Conservation (phyloP, 1,139 yeast species). For the Candida sp. region DNA sequence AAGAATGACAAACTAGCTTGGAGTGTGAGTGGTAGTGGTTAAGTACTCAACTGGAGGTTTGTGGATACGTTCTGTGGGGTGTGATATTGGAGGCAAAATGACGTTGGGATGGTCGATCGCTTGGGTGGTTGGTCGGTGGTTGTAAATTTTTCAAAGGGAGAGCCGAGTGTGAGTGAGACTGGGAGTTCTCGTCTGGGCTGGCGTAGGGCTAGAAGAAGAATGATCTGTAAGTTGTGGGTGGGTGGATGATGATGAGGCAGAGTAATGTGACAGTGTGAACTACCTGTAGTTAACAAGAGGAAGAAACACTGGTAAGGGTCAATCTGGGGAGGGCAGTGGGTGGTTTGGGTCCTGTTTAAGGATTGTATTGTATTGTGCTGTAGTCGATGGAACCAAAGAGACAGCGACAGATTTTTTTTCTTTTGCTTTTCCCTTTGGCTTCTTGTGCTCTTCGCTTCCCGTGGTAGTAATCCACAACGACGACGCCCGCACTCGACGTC, state of each 20-base stretch:
- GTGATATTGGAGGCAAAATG: too few species aligned
- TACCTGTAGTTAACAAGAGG: background rate
- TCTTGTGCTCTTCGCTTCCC: background rate
- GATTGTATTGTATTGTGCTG: too few species aligned
- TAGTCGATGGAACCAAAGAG: background rate
- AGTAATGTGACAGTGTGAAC: background rate
- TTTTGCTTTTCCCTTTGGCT: background rate
- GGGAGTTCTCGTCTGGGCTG: background rate
- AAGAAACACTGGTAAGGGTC: too few species aligned
- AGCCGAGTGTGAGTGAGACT: background rate
- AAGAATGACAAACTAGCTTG: too few species aligned
- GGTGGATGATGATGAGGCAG: background rate
- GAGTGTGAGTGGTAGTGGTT: too few species aligned
- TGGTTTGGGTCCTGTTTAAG: too few species aligned
- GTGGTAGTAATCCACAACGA: background rate
- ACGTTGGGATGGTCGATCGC: too few species aligned
- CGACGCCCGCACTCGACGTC: background rate
- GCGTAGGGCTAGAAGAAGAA: too few species aligned
- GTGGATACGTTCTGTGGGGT: too few species aligned
- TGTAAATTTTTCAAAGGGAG: constrained; percentile 2
- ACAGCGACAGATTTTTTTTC: background rate
- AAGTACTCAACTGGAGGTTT: too few species aligned
- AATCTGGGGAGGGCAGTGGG: too few species aligned
- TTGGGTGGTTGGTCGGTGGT: background rate
- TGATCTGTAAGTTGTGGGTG: background rate